A percentile compares a stretch with the other conserved stretches of the same genome.
phyloP scores from a whole-genome alignment of 306 rosid species.

The Inga leiocalycina region DNA sequence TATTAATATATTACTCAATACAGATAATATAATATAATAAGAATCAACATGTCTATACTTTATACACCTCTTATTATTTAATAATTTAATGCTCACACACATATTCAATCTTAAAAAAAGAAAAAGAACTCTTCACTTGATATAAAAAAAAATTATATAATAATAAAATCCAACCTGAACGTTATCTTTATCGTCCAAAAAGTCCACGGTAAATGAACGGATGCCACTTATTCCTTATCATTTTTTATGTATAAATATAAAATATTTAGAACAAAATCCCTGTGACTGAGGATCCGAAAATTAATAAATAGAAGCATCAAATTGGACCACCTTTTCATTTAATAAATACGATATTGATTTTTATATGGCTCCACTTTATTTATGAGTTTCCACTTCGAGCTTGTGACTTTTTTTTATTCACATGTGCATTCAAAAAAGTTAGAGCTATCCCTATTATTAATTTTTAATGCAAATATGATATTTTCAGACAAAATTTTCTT shows the following conservation, averaged over 20 bases:
- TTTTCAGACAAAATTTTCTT: no score
- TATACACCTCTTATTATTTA: no score
- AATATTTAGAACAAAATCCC: background rate
- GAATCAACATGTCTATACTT: no score
- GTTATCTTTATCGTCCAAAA: constrained; percentile 18
- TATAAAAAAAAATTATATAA: no score
- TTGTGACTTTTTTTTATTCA: background rate
- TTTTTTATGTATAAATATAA: background rate
- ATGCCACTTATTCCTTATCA: background rate
- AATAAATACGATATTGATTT: background rate
- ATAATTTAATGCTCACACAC: no score
- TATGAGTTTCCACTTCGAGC: background rate
- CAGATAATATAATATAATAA: background rate
- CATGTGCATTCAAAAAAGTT: background rate
- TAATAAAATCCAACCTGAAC: background rate
- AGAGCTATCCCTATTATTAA: background rate
- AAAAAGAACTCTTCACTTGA: background rate
- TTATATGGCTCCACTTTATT: background rate
- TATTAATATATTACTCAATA: no score
- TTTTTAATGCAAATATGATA: no score
- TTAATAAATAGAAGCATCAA: background rate
- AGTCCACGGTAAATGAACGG: background rate
- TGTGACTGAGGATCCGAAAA: background rate
- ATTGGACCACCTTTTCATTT: background rate
- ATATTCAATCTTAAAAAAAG: background rate